Evolutionary conservation across 306 rosid genomes (phyloP).

Genomic region (Sechiopsis laciniata): DNA sequence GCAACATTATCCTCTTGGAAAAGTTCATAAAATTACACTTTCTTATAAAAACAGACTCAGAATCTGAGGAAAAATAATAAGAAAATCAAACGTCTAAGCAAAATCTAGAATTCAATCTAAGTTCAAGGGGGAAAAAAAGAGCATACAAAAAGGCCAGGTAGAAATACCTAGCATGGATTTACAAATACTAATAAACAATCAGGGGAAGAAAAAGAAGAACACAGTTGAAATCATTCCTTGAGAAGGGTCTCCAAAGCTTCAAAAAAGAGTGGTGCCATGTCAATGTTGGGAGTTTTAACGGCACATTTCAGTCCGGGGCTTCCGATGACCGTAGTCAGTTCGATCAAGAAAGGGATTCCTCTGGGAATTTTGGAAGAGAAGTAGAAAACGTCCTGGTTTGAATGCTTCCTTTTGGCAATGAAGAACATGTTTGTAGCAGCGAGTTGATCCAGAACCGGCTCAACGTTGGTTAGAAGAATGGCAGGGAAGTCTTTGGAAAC

Average conservation of each 20-base stretch:
- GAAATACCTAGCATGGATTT: slow-evolving; percentile 18
- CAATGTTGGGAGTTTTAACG: slow-evolving; percentile 85
- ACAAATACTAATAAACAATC: slow-evolving; percentile 9
- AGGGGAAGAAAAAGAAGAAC: neutral
- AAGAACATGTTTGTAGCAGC: slow-evolving; percentile 79
- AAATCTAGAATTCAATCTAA: neutral
- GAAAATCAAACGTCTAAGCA: neutral
- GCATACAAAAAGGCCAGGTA: neutral
- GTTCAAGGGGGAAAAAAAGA: neutral
- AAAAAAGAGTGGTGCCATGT: slow-evolving; percentile 68
- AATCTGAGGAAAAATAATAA: neutral
- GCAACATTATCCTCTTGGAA: neutral
- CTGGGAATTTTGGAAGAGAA: slow-evolving; percentile 78
- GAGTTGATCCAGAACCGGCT: slow-evolving; percentile 57
- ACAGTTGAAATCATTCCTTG: slow-evolving; percentile 35
- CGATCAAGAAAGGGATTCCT: slow-evolving; percentile 68
- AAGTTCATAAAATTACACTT: slow-evolving; percentile 8
- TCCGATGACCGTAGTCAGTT: slow-evolving; percentile 65
- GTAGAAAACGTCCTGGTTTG: slow-evolving; percentile 93
- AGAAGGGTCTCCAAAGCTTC: slow-evolving; percentile 81
- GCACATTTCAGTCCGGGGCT: slow-evolving; percentile 83
- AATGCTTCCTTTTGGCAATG: slow-evolving; percentile 80
- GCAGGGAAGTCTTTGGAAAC: slow-evolving; percentile 72
- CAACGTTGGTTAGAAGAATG: slow-evolving; percentile 48
- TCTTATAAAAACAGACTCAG: slow-evolving; percentile 6